Base-by-base conservation (phyloP, 805 yeast genomes). In the Starmerella lactis-condensi region DNA sequence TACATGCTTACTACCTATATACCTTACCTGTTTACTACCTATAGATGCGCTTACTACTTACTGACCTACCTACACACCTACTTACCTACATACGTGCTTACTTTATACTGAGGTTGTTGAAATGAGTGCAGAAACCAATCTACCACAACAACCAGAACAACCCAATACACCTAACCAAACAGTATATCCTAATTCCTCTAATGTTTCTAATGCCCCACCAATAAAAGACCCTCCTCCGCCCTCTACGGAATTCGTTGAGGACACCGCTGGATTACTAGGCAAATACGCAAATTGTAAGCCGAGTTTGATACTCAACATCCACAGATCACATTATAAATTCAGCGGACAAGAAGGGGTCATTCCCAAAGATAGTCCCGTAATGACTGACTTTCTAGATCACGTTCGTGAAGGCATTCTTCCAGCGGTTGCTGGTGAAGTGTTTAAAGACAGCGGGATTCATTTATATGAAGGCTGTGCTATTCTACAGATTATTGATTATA, bases 401-500 rank as follows among this genome's bases (percentile, higher is more conserved):
- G 75, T 85, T 8, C 73, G 82, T 11, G 60, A 67, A 33, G 92
- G 85, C 31, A 74, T 72, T 44, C 78, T 85, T 10, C 94, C 95
- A 1, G 76, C 79, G 24, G 79, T 91, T 10, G 70, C 85, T 48
- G 71, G 82, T 43, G 96, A 89, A 54, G 76, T 85, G 7, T 62
- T 89, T 27, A 71, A 76, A 46, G 96, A 85, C 51, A 78, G 85
- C 22, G 75, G 83, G 13, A 68, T 83, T 21, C 68, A 69, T 37
- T 67, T 81, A 32, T 85, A 79, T 50, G 95, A 89, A 48, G 95
- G 95, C 0, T 78, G 92, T 51, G 58, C 85, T 24, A 77, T 85
- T 11, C 53, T 85, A 29, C 79, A 79, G 48, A 74, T 85, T n/a
- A 69, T 67, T 41, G 98, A 85, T 52, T 93, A 8, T 14, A 7